Evolutionary conservation across 257 asterid species (phyloP), one percentile per base, ranked within the genome.

Genomic region (Nicotiana paniculata): DNA sequence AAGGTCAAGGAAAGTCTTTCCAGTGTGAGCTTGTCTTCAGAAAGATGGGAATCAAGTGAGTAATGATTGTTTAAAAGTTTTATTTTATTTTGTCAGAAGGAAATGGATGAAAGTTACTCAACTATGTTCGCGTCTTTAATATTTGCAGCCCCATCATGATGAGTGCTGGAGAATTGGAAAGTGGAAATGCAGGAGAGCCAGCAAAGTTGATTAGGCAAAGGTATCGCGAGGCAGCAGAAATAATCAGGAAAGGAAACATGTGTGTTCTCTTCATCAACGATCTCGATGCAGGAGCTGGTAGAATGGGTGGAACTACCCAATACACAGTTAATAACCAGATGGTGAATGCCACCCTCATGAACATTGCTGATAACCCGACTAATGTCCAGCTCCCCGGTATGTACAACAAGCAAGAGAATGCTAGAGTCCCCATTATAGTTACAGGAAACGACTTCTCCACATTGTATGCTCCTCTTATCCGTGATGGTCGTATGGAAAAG

Each of bases 401-500:
- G 97, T 93, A 93, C 97, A 93, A 93, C 96, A 93, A 93, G 88
- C 91, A 93, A 86, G 98, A 93, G 75, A 93, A 92, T 77, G 88
- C 98, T 3, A 93, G 98, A 0, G 97, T 93, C 3, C 98, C 98
- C 13, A 88, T 93, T 89, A 87, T 93, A 3, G 93, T 90, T 83
- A 93, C 98, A 0, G 98, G 97, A 30, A 93, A 93, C 81, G 98
- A 93, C 85, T 93, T 93, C 87, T 93, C 98, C 3, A 93, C 97
- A 33, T 77, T 93, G 77, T 93, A 93, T 26, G 98, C 98, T 1
- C 98, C 98, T 2, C 93, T 93, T 74, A 93, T 93, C 81, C 98
- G 98, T 75, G 98, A 93, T 69, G 98, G 98, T 21, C 98, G 98
- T 81, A 93, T 93, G 98, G 98, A 93, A 90, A 93, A 93, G 88